Base-by-base conservation (phyloP, 2,329 filamentous ascomycete genomes). In the Chaetomium sp. region DNA sequence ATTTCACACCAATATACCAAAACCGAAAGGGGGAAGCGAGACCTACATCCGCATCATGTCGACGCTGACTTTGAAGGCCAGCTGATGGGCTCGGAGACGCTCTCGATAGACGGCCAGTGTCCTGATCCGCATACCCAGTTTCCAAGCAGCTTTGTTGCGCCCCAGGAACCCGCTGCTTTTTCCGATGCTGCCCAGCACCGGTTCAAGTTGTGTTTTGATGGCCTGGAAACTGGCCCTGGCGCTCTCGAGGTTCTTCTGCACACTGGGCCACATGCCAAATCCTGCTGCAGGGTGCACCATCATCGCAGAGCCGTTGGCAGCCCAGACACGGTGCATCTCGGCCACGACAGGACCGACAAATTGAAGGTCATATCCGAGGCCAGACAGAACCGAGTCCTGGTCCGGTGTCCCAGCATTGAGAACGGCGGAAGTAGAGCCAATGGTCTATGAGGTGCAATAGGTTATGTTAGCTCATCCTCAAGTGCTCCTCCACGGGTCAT, bases 221-320 rank as follows among this genome's bases (percentile, higher is more conserved):
- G 25, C 42, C 19, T 33, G 42, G 6, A 49, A 58, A 23, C 23
- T 58, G 25, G 21, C 13, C 9, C 19, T 33, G 19, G 45, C 38
- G 16, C 55, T 57, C 35, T 45, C 55, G 7, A 57, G 35, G 35
- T 57, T 47, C 27, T 58, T 47, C 42, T 58, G 38, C 4, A 58
- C 45, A 33, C 21, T 35, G 8, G 56, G 56, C 42, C 56, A 58
- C 56, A 58, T 58, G 27, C 56, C 56, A n/a, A 58, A 58, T 10
- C 56, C 42, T 9, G 56, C 56, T 3, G 56, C 42, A 25, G 25
- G 56, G 9, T 58, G 56, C 16, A 33, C 33, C 42, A 58, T 58
- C 16, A 49, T 19, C 4, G 19, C 13, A 12, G 38, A 23, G 19
- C 56, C 56, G 16, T 49, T 27, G 7, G 42, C 2, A 9, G 8